Percentiles rank a stretch among this genome's conserved stretches.
Evolutionary conservation across 2,329 filamentous ascomycete genomes (phyloP).

Genomic region (Curvularia hawaiiensis): DNA sequence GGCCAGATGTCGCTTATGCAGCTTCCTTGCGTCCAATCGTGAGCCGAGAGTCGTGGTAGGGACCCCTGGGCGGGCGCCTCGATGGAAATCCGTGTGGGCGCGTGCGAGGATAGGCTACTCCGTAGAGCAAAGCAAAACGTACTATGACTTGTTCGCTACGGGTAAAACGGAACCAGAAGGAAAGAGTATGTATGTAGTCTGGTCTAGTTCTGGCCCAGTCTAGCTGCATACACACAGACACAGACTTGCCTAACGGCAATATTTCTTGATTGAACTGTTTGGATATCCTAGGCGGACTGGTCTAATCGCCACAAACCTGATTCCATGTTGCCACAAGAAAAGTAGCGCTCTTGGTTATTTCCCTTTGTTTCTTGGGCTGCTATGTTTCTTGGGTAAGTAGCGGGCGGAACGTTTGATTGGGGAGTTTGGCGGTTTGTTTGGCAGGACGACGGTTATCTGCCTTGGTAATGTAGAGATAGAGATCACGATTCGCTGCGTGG

Average conservation of each 20-base stretch:
- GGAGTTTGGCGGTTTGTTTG: background rate
- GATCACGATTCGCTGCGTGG: background rate
- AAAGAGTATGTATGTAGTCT: background rate
- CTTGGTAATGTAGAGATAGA: background rate
- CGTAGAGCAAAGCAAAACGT: background rate
- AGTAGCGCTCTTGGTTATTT: background rate
- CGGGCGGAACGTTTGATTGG: background rate
- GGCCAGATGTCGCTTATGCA: background rate
- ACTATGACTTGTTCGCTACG: background rate
- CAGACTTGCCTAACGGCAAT: background rate
- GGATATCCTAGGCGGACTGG: background rate
- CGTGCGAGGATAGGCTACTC: background rate
- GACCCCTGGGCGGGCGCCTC: background rate
- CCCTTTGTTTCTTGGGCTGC: no score
- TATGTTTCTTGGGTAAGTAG: no score
- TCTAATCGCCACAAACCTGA: no score
- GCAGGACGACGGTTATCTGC: background rate
- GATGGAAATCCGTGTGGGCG: background rate
- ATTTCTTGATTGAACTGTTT: background rate
- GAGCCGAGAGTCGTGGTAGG: background rate
- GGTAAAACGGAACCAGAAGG: background rate
- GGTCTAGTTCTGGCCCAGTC: background rate
- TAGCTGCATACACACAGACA: no score
- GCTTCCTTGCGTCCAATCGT: background rate
- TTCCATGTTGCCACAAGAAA: background rate